phyloP scores from a whole-genome alignment of 192 early-diverging fungal species.

The Coemansia guatemalensis region DNA sequence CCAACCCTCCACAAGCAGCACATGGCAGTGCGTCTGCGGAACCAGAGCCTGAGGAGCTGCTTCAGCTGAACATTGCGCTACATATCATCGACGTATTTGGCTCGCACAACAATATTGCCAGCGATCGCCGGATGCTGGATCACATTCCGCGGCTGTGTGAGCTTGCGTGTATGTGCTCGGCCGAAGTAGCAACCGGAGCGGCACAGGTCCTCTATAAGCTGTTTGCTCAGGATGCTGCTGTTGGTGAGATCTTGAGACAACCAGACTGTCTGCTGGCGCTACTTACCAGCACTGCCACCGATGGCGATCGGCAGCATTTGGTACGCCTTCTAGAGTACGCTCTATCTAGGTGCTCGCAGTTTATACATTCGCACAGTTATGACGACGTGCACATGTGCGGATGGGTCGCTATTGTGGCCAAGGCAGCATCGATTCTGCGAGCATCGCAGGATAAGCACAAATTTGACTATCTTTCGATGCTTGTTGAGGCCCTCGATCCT shows the following conservation, averaged over 20 bases:
- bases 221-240: constrained; percentile 24
- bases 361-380: constrained; percentile 4
- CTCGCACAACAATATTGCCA: constrained; percentile 28
- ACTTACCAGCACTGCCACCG: background rate
- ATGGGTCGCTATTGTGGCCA: constrained; percentile 14
- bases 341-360: constrained; percentile 30
- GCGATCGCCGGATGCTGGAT: constrained; percentile 23
- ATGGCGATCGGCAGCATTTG: constrained; percentile 1
- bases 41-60: background rate
- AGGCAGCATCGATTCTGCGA: constrained; percentile 9
- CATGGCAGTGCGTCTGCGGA: background rate
- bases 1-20: constrained; percentile 30
- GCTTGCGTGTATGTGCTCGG: constrained; percentile 5
- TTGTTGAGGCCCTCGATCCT: constrained; percentile 40
- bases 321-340: constrained; percentile 26
- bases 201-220: constrained; percentile 23
- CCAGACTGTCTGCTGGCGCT: constrained; percentile 5
- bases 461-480: constrained; percentile 29
- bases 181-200: constrained; percentile 12
- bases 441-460: constrained; percentile 7
- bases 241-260: constrained; percentile 8
- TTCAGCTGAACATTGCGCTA: constrained; percentile 35
- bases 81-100: constrained; percentile 41
- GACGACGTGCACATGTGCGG: background rate
- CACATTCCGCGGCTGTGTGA: constrained; percentile 33